phyloP scores from a whole-genome alignment of 257 asterid species.

The Nicotiana tomentosiformis region DNA sequence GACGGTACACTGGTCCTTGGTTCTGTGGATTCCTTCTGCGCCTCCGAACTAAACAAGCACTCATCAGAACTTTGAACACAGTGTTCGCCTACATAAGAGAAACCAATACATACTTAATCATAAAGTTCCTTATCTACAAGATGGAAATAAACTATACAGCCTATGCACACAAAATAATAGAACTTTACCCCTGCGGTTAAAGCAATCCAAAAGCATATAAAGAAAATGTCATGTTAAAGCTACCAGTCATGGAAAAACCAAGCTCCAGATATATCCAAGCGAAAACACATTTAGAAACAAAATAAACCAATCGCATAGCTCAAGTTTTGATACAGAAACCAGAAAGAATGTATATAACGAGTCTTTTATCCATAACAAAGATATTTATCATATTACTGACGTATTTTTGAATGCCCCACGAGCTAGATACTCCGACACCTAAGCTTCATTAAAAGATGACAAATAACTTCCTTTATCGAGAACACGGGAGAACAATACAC shows the following conservation, averaged over 20 bases:
- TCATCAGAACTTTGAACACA: conserved; percentile 29
- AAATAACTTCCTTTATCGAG: not conserved
- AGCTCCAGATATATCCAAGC: not conserved
- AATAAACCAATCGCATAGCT: not conserved
- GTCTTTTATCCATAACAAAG: not conserved
- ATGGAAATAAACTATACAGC: not conserved
- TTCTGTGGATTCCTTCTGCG: conserved; percentile 36
- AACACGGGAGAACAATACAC: not conserved
- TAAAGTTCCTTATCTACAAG: conserved; percentile 4
- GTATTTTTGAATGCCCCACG: not conserved
- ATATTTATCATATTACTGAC: not conserved
- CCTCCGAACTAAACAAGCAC: conserved; percentile 28
- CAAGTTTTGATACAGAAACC: not conserved
- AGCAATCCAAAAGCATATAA: conserved; percentile 1
- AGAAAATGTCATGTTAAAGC: not conserved
- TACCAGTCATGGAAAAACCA: not conserved
- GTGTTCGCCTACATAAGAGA: conserved; percentile 33
- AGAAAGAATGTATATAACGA: not conserved
- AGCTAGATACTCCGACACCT: not conserved
- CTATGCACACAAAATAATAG: not conserved
- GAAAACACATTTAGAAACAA: not conserved
- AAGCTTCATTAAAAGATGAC: not conserved
- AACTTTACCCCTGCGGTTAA: not conserved
- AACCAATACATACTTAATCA: conserved; percentile 31
- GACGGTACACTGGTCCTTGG: conserved; percentile 22